Evolutionary conservation across 2,329 filamentous ascomycete species (phyloP).

Genomic region (Sclerotiophoma versabilis): DNA sequence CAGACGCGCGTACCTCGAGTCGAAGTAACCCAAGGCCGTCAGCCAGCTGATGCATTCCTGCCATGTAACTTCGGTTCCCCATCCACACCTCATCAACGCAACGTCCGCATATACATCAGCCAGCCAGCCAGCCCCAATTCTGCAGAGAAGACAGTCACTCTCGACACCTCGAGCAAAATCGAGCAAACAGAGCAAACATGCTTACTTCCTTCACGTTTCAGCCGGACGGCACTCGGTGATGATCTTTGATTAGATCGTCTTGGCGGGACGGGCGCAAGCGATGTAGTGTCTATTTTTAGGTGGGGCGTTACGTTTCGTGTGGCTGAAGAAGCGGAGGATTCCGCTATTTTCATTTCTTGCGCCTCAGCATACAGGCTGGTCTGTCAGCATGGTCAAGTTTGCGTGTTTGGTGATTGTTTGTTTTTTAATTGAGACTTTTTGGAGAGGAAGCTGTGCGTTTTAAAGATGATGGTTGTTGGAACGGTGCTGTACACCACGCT

Average conservation of each 20-base stretch:
- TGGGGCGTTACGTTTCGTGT: neutral
- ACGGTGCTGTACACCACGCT: too few relatives aligned
- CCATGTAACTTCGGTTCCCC: conserved; percentile 7
- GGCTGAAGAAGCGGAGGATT: neutral
- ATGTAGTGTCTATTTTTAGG: conserved; percentile 5
- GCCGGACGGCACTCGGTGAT: neutral
- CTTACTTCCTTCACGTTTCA: neutral
- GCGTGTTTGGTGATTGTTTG: neutral
- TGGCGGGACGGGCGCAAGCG: conserved; percentile 15
- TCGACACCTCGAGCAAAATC: too few relatives aligned
- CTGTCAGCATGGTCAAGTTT: neutral
- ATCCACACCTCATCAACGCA: conserved; percentile 1
- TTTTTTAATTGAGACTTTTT: neutral
- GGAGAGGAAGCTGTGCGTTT: neutral
- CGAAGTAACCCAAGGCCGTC: neutral
- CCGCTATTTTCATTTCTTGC: conserved; percentile 1
- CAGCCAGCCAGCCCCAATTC: too few relatives aligned
- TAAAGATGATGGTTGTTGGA: neutral
- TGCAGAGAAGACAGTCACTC: too few relatives aligned
- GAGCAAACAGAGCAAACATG: conserved; percentile 1
- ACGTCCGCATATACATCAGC: neutral
- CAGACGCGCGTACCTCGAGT: neutral
- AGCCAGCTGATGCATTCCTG: conserved; percentile 2
- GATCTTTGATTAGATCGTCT: conserved; percentile 16
- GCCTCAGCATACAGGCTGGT: conserved; percentile 7